Evolutionary conservation across 352 stramenopile genomes (phyloP).

Genomic region (Phytophthora nicotianae): DNA sequence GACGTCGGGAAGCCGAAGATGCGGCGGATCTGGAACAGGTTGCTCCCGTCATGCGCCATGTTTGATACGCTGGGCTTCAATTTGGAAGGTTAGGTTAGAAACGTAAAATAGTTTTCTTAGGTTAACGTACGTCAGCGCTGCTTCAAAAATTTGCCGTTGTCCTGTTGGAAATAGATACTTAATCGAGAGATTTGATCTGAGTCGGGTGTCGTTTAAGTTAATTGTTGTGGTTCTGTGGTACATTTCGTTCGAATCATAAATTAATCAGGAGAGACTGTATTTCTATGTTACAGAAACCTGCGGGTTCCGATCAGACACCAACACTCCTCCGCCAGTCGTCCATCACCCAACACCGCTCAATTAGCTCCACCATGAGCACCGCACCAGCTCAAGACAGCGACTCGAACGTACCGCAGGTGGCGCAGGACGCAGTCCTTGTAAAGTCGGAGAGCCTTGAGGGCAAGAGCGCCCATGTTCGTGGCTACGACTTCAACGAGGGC

Average conservation of each 20-base stretch:
- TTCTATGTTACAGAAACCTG: background rate
- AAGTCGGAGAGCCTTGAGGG: slow-evolving; percentile 80
- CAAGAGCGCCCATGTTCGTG: slow-evolving; percentile 58
- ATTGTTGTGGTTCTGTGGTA: background rate
- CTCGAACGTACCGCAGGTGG: slow-evolving; percentile 44
- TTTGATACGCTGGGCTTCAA: slow-evolving; percentile 15
- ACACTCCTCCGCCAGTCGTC: slow-evolving; percentile 27
- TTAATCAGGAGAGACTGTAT: background rate
- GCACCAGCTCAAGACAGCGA: slow-evolving; percentile 9
- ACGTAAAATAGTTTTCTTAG: slow-evolving; percentile 12
- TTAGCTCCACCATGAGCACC: slow-evolving; percentile 25
- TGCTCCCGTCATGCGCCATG: slow-evolving; percentile 46
- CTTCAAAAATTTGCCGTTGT: background rate
- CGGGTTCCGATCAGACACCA: slow-evolving; percentile 1
- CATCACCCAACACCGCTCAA: slow-evolving; percentile 24
- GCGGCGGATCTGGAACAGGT: slow-evolving; percentile 79
- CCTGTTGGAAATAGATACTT: background rate
- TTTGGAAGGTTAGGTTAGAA: slow-evolving; percentile 1
- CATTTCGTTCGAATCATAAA: background rate
- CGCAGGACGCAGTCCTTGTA: slow-evolving; percentile 78
- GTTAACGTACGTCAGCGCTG: slow-evolving; percentile 20
- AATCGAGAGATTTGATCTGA: background rate
- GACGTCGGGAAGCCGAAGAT: slow-evolving; percentile 49
- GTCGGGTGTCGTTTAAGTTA: background rate
- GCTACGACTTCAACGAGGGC: slow-evolving; percentile 93